Evolutionary conservation across 768 basidiomycete genomes (phyloP).

Genomic region (Russula sp.): DNA sequence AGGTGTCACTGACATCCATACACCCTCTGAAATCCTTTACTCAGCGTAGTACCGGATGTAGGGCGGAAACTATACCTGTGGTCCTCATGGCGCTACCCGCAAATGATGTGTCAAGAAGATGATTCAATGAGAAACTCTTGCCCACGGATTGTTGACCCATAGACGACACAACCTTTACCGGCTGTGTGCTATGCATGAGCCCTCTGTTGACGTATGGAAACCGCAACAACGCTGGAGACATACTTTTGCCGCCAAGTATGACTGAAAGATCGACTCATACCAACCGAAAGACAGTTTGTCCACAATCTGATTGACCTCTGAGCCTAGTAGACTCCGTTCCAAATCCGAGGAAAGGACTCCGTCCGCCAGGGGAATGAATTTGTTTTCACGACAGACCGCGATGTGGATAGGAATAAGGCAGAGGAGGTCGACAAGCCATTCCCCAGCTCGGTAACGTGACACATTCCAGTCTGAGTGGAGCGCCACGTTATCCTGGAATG

Average conservation of each 20-base stretch:
- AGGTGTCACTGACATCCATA: conserved; percentile 67
- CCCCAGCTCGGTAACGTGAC: conserved; percentile 48
- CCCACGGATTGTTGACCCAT: conserved; percentile 71
- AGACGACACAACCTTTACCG: conserved; percentile 62
- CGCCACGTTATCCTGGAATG: conserved; percentile 31
- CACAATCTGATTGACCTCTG: conserved; percentile 56
- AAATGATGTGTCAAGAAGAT: conserved; percentile 62
- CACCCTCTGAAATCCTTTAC: conserved; percentile 44
- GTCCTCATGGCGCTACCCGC: conserved; percentile 64
- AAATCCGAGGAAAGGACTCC: conserved; percentile 49
- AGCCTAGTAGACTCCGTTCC: conserved; percentile 55
- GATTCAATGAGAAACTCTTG: conserved; percentile 57
- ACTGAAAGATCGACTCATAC: conserved; percentile 63
- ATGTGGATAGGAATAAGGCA: conserved; percentile 66
- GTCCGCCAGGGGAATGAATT: conserved; percentile 60
- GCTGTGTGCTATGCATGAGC: conserved; percentile 37
- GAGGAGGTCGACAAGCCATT: conserved; percentile 62
- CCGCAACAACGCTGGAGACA: neutral
- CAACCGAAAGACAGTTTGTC: conserved; percentile 57
- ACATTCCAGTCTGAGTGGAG: conserved; percentile 26
- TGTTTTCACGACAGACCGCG: conserved; percentile 56
- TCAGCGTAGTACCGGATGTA: neutral
- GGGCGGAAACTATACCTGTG: conserved; percentile 38
- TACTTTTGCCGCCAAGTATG: conserved; percentile 59
- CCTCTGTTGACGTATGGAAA: too few species aligned